Conservation (phyloP, 179 eudicot species). For the Silene coronaria region DNA sequence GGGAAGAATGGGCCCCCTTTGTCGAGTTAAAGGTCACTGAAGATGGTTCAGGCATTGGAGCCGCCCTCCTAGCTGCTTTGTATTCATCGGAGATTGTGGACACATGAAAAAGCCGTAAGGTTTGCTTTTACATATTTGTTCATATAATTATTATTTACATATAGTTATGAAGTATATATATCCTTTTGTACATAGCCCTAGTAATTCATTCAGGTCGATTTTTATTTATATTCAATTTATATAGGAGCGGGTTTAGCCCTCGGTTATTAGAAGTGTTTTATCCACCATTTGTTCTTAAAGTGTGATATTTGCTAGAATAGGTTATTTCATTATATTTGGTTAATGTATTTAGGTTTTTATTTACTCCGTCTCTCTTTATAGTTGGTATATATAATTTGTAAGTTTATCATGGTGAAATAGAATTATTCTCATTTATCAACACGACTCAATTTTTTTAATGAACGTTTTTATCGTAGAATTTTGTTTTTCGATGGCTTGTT, state of each 20-base stretch:
- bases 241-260: constrained; percentile 7
- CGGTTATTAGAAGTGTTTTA: constrained; percentile 18
- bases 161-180: constrained; percentile 25
- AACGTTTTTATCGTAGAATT: background rate
- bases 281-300: constrained; percentile 19
- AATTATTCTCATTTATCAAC: too few species aligned
- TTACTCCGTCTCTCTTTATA: too few species aligned
- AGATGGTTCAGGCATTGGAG: constrained; percentile 89
- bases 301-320: constrained; percentile 27
- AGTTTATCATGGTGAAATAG: too few species aligned
- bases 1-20: constrained; percentile 58
- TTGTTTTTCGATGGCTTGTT: background rate
- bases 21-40: constrained; percentile 59
- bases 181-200: constrained; percentile 56
- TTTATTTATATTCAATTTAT: constrained; percentile 23
- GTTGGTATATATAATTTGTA: too few species aligned
- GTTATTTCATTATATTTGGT: background rate
- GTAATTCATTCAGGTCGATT: constrained; percentile 33
- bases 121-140: constrained; percentile 31
- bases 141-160: constrained; percentile 34
- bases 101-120: constrained; percentile 22
- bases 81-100: constrained; percentile 38
- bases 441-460: background rate
- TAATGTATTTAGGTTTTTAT: background rate
- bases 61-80: constrained; percentile 79